Conservation (phyloP, 257 asterid genomes). For the Fraxinus pennsylvanica region DNA sequence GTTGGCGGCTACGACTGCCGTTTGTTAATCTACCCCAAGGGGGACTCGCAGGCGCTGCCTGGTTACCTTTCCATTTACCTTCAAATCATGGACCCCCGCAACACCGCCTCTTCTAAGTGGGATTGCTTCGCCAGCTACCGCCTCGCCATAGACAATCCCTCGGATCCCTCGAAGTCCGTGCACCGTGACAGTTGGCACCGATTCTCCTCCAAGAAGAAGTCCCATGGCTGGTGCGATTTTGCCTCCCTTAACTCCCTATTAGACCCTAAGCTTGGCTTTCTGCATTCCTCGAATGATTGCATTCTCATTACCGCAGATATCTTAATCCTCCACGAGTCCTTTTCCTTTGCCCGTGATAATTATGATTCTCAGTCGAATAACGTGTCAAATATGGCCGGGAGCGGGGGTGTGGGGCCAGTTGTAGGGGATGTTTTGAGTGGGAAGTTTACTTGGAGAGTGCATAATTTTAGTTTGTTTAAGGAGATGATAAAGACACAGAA, state of each 20-base stretch:
- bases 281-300: slow-evolving; percentile 67
- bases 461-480: slow-evolving; percentile 86
- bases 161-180: slow-evolving; percentile 71
- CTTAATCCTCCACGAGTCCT: slow-evolving; percentile 80
- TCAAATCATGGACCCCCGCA: slow-evolving; percentile 98
- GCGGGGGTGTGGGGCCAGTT: slow-evolving; percentile 49
- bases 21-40: slow-evolving; percentile 84
- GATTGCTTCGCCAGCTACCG: slow-evolving; percentile 98
- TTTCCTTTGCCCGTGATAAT: slow-evolving; percentile 80
- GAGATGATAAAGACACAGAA: slow-evolving; percentile 99
- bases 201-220: slow-evolving; percentile 86
- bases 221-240: slow-evolving; percentile 99
- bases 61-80: slow-evolving; percentile 82
- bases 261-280: slow-evolving; percentile 80
- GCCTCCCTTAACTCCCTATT: slow-evolving; percentile 70
- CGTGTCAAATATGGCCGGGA: slow-evolving; percentile 43
- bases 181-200: slow-evolving; percentile 99
- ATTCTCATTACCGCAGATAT: slow-evolving; percentile 86
- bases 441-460: slow-evolving; percentile 95
- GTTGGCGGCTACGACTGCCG: slow-evolving; percentile 99
- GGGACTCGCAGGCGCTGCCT: slow-evolving; percentile 95
- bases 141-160: slow-evolving; percentile 71
- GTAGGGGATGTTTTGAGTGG: slow-evolving; percentile 88
- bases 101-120: slow-evolving; percentile 83
- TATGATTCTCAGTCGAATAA: slow-evolving; percentile 70